These are phyloP conservation scores for Eucalyptus polyanthemos DNA, from an alignment of 345 rosid species.

Conservation along the genomic window DNA sequence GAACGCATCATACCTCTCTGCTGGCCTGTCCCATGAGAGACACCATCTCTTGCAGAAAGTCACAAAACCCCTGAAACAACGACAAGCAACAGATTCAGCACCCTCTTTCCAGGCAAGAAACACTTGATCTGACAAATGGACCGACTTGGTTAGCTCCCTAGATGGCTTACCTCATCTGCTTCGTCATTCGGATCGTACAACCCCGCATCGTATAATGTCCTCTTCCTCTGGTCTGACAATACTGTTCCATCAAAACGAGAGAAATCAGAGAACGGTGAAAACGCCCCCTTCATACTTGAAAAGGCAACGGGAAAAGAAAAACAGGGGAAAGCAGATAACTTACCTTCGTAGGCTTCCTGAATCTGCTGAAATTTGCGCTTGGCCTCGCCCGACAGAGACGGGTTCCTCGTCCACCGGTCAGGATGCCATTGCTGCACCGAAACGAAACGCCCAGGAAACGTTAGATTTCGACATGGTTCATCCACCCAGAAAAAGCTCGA, in stretches of 20 bases:
- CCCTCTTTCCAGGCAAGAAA: background rate
- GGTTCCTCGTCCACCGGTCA: conserved; percentile 34
- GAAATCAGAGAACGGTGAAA: background rate
- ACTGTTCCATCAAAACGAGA: conserved; percentile 3
- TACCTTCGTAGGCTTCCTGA: conserved; percentile 58
- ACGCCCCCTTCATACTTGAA: background rate
- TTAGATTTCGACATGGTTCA: background rate
- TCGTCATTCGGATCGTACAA: conserved; percentile 29
- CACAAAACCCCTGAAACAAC: conserved; percentile 31
- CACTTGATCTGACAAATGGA: background rate
- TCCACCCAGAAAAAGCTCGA: background rate
- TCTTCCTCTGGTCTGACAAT: conserved; percentile 35
- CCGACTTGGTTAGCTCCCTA: background rate
- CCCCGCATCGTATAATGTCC: conserved; percentile 33
- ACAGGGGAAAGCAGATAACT: background rate
- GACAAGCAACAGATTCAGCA: background rate
- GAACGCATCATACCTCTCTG: conserved; percentile 12
- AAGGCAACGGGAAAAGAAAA: background rate
- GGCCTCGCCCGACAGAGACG: conserved; percentile 26
- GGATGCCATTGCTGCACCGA: conserved; percentile 52
- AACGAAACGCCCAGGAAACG: background rate
- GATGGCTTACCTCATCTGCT: conserved; percentile 27
- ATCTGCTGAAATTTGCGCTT: conserved; percentile 48
- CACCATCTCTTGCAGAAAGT: conserved; percentile 38
- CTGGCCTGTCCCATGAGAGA: conserved; percentile 29